Percentiles rank a stretch among this genome's conserved stretches.
These are phyloP conservation scores for Populus davidiana DNA, from an alignment of 345 rosid genomes.

Conservation along the genomic window DNA sequence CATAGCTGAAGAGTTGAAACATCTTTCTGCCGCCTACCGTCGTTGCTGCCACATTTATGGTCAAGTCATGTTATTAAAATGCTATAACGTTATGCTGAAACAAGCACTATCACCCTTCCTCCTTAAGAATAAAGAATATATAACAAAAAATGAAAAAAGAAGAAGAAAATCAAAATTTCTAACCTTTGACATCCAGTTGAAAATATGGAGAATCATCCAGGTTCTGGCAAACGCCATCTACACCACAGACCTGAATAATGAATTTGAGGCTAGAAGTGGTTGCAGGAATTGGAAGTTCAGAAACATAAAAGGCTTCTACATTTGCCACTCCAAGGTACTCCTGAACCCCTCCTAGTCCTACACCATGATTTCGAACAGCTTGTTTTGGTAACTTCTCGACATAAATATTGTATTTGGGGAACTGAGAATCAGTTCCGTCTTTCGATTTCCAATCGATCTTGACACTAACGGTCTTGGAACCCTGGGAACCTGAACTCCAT, in stretches of 20 bases:
- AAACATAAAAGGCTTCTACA: constrained; percentile 58
- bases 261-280: constrained; percentile 43
- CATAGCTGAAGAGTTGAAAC: too few species aligned
- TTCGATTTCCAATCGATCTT: constrained; percentile 57
- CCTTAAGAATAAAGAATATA: background rate
- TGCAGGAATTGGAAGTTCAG: constrained; percentile 42
- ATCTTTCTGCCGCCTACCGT: background rate
- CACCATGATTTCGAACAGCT: constrained; percentile 17
- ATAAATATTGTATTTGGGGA: constrained; percentile 50
- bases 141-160: background rate
- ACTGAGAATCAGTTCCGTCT: constrained; percentile 19
- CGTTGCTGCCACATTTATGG: background rate
- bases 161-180: background rate
- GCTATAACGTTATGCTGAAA: background rate
- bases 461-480: constrained; percentile 44
- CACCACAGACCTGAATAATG: constrained; percentile 45
- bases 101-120: background rate
- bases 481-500: constrained; percentile 43
- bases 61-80: background rate
- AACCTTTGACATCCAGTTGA: constrained; percentile 28
- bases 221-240: constrained; percentile 36
- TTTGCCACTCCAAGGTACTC: constrained; percentile 57
- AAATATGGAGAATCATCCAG: constrained; percentile 52
- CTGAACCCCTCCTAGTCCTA: constrained; percentile 13
- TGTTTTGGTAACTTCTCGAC: constrained; percentile 36